Evolutionary conservation across 2,329 filamentous ascomycete species (phyloP).

Genomic region (Neoscytalidium dimidiatum): DNA sequence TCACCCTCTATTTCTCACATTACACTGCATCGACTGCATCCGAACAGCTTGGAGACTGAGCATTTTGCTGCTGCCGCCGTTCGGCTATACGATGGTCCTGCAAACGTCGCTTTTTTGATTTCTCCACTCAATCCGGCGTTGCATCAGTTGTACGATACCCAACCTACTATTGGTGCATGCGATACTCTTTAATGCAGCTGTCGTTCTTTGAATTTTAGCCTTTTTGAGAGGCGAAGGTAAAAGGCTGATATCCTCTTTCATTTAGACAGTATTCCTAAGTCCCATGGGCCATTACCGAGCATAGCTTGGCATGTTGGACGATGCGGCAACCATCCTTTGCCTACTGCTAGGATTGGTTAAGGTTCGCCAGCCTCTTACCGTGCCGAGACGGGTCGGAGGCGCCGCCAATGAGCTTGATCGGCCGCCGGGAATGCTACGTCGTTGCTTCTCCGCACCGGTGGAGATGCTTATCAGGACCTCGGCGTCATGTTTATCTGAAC

Average conservation of each 20-base stretch:
- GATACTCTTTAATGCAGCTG: neutral
- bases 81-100: neutral
- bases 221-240: too few species aligned
- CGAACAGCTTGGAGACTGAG: neutral
- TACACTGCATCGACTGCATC: neutral
- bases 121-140: neutral
- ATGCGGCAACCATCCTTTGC: too few species aligned
- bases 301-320: too few species aligned
- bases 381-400: neutral
- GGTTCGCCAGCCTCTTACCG: neutral
- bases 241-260: too few species aligned
- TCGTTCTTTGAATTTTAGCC: too few species aligned
- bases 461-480: slow-evolving; percentile 10
- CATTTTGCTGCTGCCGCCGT: neutral
- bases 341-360: neutral
- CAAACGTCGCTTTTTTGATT: neutral
- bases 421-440: neutral
- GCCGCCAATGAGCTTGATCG: neutral
- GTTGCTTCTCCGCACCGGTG: neutral
- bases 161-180: slow-evolving; percentile 1
- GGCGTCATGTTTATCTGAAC: neutral
- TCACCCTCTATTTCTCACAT: neutral
- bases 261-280: too few species aligned
- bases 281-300: too few species aligned
- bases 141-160: slow-evolving; percentile 12